phyloP scores from a whole-genome alignment of 257 asterid genomes.

The Ocimum tenuiflorum region DNA sequence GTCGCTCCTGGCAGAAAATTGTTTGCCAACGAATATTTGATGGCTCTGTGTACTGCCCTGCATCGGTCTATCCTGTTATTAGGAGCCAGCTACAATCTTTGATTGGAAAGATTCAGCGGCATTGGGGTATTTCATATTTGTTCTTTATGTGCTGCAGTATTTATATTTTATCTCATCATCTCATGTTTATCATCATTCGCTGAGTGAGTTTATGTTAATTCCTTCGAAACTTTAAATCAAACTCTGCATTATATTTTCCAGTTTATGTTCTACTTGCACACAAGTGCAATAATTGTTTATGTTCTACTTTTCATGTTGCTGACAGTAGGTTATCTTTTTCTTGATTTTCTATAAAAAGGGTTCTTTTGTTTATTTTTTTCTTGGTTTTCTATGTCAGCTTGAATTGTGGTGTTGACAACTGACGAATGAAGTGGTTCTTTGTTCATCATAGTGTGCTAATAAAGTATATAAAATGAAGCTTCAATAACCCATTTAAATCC shows the following conservation, averaged over 20 bases:
- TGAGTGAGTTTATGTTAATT: background rate
- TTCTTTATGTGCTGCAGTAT: background rate
- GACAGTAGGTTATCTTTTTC: too few relatives aligned
- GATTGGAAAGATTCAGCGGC: slow-evolving; percentile 39
- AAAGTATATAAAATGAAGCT: background rate
- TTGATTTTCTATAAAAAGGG: too few relatives aligned
- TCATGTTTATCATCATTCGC: slow-evolving; percentile 12
- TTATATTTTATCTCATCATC: background rate
- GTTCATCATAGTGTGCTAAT: background rate
- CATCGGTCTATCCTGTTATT: slow-evolving; percentile 60
- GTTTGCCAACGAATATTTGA: slow-evolving; percentile 61
- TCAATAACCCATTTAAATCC: background rate
- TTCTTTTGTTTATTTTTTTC: background rate
- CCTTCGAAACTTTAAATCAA: background rate
- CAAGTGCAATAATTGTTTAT: too few relatives aligned
- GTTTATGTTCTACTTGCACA: too few relatives aligned
- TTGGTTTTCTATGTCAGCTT: background rate
- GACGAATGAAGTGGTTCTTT: background rate
- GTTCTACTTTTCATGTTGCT: too few relatives aligned
- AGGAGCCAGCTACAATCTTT: slow-evolving; percentile 39
- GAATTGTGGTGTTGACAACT: background rate
- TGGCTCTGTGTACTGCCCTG: slow-evolving; percentile 75
- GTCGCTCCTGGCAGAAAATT: slow-evolving; percentile 78
- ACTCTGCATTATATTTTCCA: background rate
- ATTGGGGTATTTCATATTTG: slow-evolving; percentile 34